Percentiles rank a stretch among this genome's conserved stretches.
phyloP scores from a whole-genome alignment of 1,284 basidiomycete species.

The Ustilago nuda region DNA sequence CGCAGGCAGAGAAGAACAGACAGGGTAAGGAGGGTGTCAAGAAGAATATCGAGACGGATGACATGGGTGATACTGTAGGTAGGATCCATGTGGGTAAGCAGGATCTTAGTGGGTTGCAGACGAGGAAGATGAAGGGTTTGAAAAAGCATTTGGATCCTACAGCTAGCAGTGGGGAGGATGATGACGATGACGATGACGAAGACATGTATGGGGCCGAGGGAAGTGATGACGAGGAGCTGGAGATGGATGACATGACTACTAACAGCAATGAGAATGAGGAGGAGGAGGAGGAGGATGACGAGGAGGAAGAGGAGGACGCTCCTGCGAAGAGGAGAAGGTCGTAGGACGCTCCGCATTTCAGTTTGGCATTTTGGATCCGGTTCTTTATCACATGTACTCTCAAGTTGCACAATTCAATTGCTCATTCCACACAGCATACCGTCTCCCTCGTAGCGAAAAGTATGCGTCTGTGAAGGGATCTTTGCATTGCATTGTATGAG shows the following conservation, averaged over 20 bases:
- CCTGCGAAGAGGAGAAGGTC: slow-evolving; percentile 42
- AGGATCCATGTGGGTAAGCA: slow-evolving; percentile 89
- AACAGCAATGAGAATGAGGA: slow-evolving; percentile 34
- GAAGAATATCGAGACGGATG: slow-evolving; percentile 85
- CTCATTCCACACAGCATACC: background rate
- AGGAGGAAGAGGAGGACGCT: slow-evolving; percentile 29
- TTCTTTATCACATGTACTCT: slow-evolving; percentile 1
- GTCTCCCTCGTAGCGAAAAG: background rate
- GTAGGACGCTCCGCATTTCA: background rate
- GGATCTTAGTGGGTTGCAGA: slow-evolving; percentile 86
- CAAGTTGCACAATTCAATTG: background rate
- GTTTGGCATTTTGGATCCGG: background rate
- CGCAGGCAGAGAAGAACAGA: slow-evolving; percentile 77
- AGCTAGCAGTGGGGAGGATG: slow-evolving; percentile 55
- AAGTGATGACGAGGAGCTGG: slow-evolving; percentile 45
- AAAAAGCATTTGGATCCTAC: slow-evolving; percentile 71
- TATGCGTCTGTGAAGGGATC: background rate
- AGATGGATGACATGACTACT: slow-evolving; percentile 54
- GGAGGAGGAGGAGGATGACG: slow-evolving; percentile 35
- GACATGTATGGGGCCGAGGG: slow-evolving; percentile 14
- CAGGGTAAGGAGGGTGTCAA: slow-evolving; percentile 86
- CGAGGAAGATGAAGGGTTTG: slow-evolving; percentile 90
- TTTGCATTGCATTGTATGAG: background rate
- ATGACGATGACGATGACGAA: slow-evolving; percentile 29
- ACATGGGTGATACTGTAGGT: slow-evolving; percentile 96